Base-by-base conservation (phyloP, 2,329 filamentous ascomycete genomes). In the Lecanicillium sp. region DNA sequence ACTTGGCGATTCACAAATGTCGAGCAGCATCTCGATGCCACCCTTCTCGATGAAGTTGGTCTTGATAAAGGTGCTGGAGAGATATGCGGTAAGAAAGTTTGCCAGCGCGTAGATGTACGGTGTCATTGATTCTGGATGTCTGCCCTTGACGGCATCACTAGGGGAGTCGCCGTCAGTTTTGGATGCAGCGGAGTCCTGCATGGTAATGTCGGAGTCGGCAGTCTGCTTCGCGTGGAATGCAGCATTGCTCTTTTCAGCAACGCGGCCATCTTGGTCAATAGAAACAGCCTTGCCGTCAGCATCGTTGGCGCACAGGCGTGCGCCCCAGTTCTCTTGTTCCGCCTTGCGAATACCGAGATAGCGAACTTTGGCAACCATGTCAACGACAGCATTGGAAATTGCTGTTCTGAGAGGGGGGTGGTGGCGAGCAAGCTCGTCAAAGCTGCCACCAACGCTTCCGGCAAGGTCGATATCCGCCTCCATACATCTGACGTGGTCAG, bases 381-480 rank as follows among this genome's bases (percentile, higher is more conserved):
- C 83, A 51, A 94, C 78, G 14, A 95, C 82, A n/a, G 88, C 85
- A 54, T 86, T 84, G 53, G 91, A 81, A 51, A 98, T 93, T 3
- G 84, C 78, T 9, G 78, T 77, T 55, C 90, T 87, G 37, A 99
- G 70, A 19, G 81, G 77, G 1, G 94, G 93, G 59, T 99, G 93
- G 62, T 99, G 93, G 33, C 93, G 83, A 44, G 91, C 86, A 51
- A 99, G 77, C 66, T 99, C 93, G 63, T 99, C 93, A 60, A 98
- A 96, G 33, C 84, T 86, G 21, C 79, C 79, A 10, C 93, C 93
- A 42, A 98, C 77, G 32, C 81, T 79, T 24, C 78, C 78, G 9
- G 90, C 78, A 50, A 94, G 74, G 29, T 74, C 71, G 5, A 77
- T 72, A 55, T 95, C 91, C 30, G 74, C 72, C 53, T 87, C 82